Evolutionary conservation across 2,329 filamentous ascomycete species (phyloP).

Genomic region (Magnaporthales sp.): DNA sequence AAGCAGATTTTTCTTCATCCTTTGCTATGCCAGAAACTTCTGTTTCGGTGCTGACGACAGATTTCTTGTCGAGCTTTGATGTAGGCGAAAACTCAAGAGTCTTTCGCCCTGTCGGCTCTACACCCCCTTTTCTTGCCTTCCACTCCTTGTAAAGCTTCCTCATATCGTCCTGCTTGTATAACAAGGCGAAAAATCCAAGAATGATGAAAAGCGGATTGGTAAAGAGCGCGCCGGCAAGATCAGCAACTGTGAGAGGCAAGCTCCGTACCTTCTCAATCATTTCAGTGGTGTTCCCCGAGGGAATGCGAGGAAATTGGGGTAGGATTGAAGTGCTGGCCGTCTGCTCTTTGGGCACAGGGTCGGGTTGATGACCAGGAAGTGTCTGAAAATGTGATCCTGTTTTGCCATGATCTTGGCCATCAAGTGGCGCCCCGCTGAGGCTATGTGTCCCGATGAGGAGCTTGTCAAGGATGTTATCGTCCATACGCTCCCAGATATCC

Average conservation of each 20-base stretch:
- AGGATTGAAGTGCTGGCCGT: conserved; percentile 20
- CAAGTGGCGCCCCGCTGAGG: background rate
- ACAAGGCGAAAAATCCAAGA: conserved; percentile 33
- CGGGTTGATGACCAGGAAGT: conserved; percentile 19
- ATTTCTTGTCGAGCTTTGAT: background rate
- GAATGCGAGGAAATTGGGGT: conserved; percentile 17
- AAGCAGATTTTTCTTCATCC: background rate
- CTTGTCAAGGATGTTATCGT: conserved; percentile 16
- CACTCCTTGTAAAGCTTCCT: conserved; percentile 12
- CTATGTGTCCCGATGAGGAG: conserved; percentile 4
- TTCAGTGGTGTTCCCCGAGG: conserved; percentile 23
- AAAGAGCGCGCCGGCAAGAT: conserved; percentile 45
- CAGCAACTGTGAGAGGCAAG: conserved; percentile 39
- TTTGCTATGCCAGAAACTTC: background rate
- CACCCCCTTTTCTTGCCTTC: conserved; percentile 6
- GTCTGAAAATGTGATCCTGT: conserved; percentile 9
- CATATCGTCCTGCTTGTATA: conserved; percentile 25
- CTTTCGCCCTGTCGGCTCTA: background rate
- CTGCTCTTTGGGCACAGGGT: conserved; percentile 10
- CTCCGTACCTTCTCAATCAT: conserved; percentile 42
- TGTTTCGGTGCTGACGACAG: background rate
- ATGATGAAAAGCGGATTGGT: conserved; percentile 44
- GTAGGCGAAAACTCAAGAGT: background rate
- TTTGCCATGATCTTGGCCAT: background rate
- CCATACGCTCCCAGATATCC: conserved; percentile 22